Percentiles rank a stretch among this genome's conserved stretches.
Evolutionary conservation across 1,139 yeast genomes (phyloP).

Genomic region (Suhomyces taliae): DNA sequence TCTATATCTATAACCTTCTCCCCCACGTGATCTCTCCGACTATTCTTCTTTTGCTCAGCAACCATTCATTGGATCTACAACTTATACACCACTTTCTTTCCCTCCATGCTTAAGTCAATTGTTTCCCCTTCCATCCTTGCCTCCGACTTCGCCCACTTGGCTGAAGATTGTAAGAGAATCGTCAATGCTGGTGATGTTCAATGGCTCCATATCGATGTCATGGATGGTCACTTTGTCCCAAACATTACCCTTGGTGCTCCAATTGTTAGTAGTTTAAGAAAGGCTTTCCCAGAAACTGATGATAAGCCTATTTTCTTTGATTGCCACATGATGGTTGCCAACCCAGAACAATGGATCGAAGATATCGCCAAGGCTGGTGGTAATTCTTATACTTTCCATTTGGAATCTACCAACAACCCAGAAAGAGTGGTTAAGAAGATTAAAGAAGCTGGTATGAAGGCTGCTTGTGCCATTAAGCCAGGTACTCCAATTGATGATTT

Average conservation of each 20-base stretch:
- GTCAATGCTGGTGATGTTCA: constrained; percentile 60
- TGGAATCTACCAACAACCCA: constrained; percentile 88
- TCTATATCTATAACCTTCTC: too few species aligned
- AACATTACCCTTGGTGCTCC: constrained; percentile 94
- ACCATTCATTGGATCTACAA: not conserved
- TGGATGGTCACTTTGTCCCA: constrained; percentile 99
- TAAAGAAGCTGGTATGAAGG: constrained; percentile 80
- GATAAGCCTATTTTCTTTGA: constrained; percentile 74
- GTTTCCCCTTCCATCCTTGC: constrained; percentile 97
- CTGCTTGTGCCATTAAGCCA: constrained; percentile 94
- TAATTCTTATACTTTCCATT: constrained; percentile 94
- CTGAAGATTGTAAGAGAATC: constrained; percentile 81
- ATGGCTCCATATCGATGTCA: constrained; percentile 96
- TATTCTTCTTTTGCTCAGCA: not conserved
- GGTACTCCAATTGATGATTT: constrained; percentile 86
- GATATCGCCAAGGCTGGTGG: constrained; percentile 95
- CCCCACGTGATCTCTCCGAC: not conserved
- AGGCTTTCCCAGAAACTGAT: constrained; percentile 62
- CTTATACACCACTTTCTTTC: not conserved
- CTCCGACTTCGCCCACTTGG: constrained; percentile 88
- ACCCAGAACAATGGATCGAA: constrained; percentile 94
- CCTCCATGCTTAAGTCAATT: constrained; percentile 68
- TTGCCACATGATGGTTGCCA: constrained; percentile 98
- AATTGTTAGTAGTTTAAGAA: constrained; percentile 75
- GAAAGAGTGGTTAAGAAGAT: constrained; percentile 71